Percentiles rank a stretch among this genome's conserved stretches.
phyloP scores from a whole-genome alignment of 192 early-diverging fungal genomes.

The Phycomyces nitens region DNA sequence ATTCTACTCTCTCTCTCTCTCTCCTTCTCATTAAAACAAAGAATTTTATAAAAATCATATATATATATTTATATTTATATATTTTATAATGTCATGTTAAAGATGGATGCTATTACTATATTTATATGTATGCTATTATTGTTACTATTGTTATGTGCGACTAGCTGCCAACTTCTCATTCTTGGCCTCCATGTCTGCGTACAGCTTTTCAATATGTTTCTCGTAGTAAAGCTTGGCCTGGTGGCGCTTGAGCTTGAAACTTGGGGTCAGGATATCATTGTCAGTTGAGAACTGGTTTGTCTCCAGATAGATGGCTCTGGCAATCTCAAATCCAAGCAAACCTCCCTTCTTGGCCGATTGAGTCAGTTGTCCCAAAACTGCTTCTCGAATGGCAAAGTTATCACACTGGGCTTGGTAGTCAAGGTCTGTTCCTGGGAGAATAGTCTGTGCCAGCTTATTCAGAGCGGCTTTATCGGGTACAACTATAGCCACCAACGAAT shows the following conservation, averaged over 20 bases:
- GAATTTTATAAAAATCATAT: too few relatives aligned
- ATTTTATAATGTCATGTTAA: too few relatives aligned
- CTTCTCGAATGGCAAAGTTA: constrained; percentile 44
- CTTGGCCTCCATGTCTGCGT: constrained; percentile 1
- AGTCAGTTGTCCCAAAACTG: constrained; percentile 52
- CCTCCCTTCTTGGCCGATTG: constrained; percentile 46
- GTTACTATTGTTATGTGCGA: too few relatives aligned
- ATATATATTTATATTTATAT: too few relatives aligned
- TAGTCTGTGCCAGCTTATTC: constrained; percentile 36
- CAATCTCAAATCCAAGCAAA: constrained; percentile 68
- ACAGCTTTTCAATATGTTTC: constrained; percentile 8
- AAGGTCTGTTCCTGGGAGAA: constrained; percentile 27
- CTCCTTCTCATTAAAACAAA: too few relatives aligned
- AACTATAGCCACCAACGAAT: constrained; percentile 46
- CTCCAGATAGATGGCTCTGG: constrained; percentile 71
- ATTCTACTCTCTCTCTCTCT: too few relatives aligned
- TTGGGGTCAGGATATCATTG: constrained; percentile 84
- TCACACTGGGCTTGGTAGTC: constrained; percentile 47
- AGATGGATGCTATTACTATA: too few relatives aligned
- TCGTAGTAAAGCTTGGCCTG: constrained; percentile 8
- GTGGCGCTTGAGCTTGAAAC: constrained; percentile 40
- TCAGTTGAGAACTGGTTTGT: constrained; percentile 74
- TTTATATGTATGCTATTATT: too few relatives aligned
- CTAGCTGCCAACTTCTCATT: too few relatives aligned
- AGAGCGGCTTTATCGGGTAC: constrained; percentile 54